Base-by-base conservation (phyloP, 257 asterid genomes). In the Rubia yunnanensis region DNA sequence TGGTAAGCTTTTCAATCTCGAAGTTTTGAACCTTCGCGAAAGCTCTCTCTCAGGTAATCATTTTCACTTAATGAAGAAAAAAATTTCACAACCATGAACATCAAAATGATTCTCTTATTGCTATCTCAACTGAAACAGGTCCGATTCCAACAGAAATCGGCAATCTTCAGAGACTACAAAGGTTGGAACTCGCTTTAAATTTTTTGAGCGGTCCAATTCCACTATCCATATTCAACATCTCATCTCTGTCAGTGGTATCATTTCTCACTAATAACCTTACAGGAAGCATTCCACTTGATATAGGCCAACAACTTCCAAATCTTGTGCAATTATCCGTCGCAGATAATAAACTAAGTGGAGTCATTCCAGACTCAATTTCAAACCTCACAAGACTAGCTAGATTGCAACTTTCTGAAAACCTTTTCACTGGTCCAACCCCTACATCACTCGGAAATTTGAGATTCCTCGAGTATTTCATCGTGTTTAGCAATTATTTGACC, bases 241-340 rank as follows among this genome's bases (percentile, higher is more conserved):
- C 69, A 31, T 27, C 60, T 9, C 11, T 30, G 20, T 0, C 2
- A 18, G n/a, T n/a, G n/a, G n/a, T n/a, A 2, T 0, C 7, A 31
- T 57, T 7, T 57, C n/a, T n/a, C 57, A 27, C 5, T 56, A 68
- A 68, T 68, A 28, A 57, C 44, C n/a, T 68, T 30, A 24, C 32
- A 10, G 72, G 65, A 28, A 57, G 46, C 39, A 31, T 55, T 68
- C 72, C 72, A 18, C 14, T 3, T 26, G 13, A 9, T 57, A 18
- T 67, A 2, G 65, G n/a, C 9, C 10, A 7, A 4, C 27, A 6
- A 14, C 46, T 41, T 0, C 60, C 58, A 2, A 57, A 55, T 13
- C 58, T 56, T n/a, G 5, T 1, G 8, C 0, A 0, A 0, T 5
- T 48, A 5, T 0, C 1, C 2, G 32, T 65, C 18, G 48, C 22